Conservation (phyloP, 345 rosid species). For the Euclidium syriacum region DNA sequence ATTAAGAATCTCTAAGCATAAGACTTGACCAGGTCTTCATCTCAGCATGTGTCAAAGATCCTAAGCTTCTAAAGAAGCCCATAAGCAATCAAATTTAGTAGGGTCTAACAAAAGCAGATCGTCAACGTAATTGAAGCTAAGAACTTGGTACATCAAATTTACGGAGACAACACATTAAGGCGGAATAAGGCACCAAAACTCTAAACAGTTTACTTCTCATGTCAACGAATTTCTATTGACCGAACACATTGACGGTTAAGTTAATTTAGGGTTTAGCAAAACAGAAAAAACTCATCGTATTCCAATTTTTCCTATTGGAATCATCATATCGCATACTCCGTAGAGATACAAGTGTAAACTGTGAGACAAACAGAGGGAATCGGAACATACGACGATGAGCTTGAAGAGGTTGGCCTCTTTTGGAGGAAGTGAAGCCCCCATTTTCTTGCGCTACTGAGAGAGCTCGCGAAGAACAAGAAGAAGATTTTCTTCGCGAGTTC, state of each 20-base stretch:
- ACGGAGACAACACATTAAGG: neutral
- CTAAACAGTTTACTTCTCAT: neutral
- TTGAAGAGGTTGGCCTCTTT: conserved; percentile 99
- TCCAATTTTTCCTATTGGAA: neutral
- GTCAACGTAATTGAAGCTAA: conserved; percentile 3
- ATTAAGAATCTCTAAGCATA: neutral
- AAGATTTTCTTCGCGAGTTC: conserved; percentile 3
- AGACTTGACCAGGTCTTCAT: neutral
- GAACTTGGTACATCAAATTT: neutral
- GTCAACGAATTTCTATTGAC: conserved; percentile 14
- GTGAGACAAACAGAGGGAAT: conserved; percentile 18
- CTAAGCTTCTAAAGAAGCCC: conserved; percentile 4
- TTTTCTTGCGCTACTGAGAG: conserved; percentile 22
- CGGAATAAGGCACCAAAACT: neutral
- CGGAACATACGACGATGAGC: conserved; percentile 89
- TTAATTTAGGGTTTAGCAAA: conserved; percentile 25
- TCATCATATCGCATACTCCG: neutral
- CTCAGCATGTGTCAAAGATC: neutral
- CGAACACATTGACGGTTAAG: conserved; percentile 5
- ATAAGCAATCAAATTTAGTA: conserved; percentile 12
- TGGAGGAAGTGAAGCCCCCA: conserved; percentile 98
- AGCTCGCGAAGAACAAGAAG: conserved; percentile 25
- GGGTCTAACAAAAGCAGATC: conserved; percentile 13
- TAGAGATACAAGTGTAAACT: neutral
- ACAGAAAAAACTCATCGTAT: neutral